Conservation (phyloP, 768 basidiomycete species). For the Tricholoma terreum region DNA sequence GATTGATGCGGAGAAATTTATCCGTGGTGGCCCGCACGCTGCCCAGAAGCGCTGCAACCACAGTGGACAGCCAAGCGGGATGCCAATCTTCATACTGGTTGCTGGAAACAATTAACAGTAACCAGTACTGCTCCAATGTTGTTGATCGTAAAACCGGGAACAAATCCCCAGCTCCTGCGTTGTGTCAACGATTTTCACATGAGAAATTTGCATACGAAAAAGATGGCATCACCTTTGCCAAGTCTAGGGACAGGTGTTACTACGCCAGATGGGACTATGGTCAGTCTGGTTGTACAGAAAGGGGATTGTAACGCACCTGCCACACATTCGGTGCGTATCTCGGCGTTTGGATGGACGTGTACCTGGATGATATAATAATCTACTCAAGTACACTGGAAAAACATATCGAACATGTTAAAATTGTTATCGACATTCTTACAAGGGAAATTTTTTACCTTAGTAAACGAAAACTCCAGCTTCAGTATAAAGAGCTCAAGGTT, state of each 20-base stretch:
- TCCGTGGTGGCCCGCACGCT: conserved; percentile 31
- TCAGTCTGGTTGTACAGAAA: no score
- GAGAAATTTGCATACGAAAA: conserved; percentile 5
- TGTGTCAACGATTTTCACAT: not conserved
- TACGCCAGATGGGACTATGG: no score
- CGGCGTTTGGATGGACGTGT: conserved; percentile 7
- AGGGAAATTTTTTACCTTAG: conserved; percentile 30
- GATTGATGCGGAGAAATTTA: conserved; percentile 24
- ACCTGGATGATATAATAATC: conserved; percentile 9
- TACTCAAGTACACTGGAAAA: conserved; percentile 8
- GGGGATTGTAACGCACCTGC: conserved; percentile 6
- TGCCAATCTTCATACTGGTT: conserved; percentile 24
- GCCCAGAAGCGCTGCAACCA: conserved; percentile 32
- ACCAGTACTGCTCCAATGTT: conserved; percentile 34
- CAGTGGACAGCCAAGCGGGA: conserved; percentile 30
- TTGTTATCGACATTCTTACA: conserved; percentile 20
- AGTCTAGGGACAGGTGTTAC: no score
- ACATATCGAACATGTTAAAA: conserved; percentile 7
- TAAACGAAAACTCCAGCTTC: conserved; percentile 25
- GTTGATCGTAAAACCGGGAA: conserved; percentile 5
- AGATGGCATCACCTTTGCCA: conserved; percentile 9
- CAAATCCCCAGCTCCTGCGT: not conserved
- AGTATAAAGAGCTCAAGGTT: conserved; percentile 21
- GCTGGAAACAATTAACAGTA: conserved; percentile 28
- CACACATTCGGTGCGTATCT: conserved; percentile 6